These are phyloP conservation scores for Orbilia ellipsospora DNA, from an alignment of 2,329 filamentous ascomycete genomes.

Conservation along the genomic window DNA sequence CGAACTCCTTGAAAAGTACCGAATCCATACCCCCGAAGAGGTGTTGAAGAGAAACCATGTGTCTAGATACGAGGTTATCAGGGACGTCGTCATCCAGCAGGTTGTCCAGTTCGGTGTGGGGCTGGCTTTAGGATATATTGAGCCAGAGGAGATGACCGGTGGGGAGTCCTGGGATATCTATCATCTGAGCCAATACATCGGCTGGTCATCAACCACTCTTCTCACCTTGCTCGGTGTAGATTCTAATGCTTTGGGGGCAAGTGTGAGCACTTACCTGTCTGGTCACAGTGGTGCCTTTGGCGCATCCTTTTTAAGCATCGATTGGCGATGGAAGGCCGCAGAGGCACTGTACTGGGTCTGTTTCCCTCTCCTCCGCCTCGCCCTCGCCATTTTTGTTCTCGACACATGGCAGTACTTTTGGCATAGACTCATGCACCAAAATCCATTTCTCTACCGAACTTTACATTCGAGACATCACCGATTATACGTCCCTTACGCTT, in stretches of 20 bases:
- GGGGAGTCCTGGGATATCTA: slow-evolving; percentile 82
- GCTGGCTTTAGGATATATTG: slow-evolving; percentile 74
- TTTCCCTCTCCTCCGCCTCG: slow-evolving; percentile 81
- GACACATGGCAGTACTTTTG: slow-evolving; percentile 99
- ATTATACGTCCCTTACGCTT: slow-evolving; percentile 96
- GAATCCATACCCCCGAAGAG: slow-evolving; percentile 93
- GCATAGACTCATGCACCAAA: slow-evolving; percentile 96
- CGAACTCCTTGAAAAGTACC: slow-evolving; percentile 89
- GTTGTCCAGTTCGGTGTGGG: slow-evolving; percentile 83
- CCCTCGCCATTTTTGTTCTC: slow-evolving; percentile 77
- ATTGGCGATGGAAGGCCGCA: slow-evolving; percentile 66
- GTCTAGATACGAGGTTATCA: slow-evolving; percentile 82
- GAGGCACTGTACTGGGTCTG: slow-evolving; percentile 81
- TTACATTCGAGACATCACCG: slow-evolving; percentile 97
- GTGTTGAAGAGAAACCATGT: slow-evolving; percentile 88
- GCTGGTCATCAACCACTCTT: slow-evolving; percentile 64
- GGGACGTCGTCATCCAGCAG: slow-evolving; percentile 92
- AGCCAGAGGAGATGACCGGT: slow-evolving; percentile 78
- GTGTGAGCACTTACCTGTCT: slow-evolving; percentile 49
- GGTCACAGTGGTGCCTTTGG: slow-evolving; percentile 75
- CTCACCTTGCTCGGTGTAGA: slow-evolving; percentile 79
- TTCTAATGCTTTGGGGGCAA: slow-evolving; percentile 68
- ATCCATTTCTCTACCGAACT: slow-evolving; percentile 93
- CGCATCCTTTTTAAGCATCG: slow-evolving; percentile 67
- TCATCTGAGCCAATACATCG: slow-evolving; percentile 43